Conservation (phyloP, 495 filamentous ascomycete species). For the Mytilinidion resinicola region DNA sequence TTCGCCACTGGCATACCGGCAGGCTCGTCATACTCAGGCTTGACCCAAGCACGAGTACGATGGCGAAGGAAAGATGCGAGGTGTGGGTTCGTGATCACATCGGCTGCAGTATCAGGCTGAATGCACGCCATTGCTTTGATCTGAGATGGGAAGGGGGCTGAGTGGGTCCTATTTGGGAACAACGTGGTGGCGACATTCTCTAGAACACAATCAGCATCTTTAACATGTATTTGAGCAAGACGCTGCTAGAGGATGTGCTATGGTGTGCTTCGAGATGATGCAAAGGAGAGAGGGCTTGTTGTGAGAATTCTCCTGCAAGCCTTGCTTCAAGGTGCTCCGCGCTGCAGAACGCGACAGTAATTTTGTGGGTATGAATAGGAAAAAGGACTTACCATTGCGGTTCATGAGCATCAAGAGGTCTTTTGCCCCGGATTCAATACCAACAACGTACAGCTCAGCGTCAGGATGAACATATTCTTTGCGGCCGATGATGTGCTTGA, state of each 20-base stretch:
- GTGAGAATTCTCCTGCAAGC: no score
- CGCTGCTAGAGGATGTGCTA: no score
- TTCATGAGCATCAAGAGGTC: slow-evolving; percentile 21
- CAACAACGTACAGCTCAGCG: slow-evolving; percentile 36
- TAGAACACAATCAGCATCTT: no score
- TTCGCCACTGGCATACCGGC: no score
- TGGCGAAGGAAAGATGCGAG: slow-evolving; percentile 18
- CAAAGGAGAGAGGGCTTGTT: no score
- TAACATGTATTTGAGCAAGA: no score
- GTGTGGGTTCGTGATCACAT: slow-evolving; percentile 6
- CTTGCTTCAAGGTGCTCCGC: no score
- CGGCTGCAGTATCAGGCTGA: neutral
- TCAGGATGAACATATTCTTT: slow-evolving; percentile 24
- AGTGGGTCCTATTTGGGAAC: no score
- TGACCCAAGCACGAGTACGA: slow-evolving; percentile 19
- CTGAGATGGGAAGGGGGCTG: no score
- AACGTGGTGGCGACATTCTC: no score
- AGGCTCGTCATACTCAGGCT: no score
- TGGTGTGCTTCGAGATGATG: no score
- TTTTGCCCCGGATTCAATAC: slow-evolving; percentile 28
- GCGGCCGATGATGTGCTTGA: slow-evolving; percentile 30
- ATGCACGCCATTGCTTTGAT: slow-evolving; percentile 23
- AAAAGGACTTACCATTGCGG: slow-evolving; percentile 17
- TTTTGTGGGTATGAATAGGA: neutral
- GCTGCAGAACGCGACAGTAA: neutral